Evolutionary conservation across 1,139 yeast genomes (phyloP).

Genomic region (Meyerozyma athensensis): DNA sequence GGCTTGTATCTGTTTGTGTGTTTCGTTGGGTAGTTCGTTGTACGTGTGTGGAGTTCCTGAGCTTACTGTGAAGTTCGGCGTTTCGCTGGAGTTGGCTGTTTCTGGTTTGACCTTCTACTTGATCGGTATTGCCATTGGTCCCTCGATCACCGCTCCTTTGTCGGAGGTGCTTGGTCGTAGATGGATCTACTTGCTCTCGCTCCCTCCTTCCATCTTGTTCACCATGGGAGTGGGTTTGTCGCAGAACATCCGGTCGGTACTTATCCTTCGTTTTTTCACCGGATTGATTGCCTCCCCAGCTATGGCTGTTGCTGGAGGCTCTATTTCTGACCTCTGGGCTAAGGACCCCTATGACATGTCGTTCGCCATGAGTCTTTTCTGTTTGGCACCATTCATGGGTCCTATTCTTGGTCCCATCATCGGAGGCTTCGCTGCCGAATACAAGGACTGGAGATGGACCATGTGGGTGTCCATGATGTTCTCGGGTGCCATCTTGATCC

Average conservation of each 20-base stretch:
- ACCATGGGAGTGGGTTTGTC: constrained; percentile 73
- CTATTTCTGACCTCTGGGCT: constrained; percentile 69
- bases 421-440: constrained; percentile 72
- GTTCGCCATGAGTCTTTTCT: constrained; percentile 65
- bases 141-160: constrained; percentile 71
- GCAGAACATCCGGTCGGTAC: constrained; percentile 49
- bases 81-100: constrained; percentile 55
- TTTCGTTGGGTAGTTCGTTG: constrained; percentile 67
- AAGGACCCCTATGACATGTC: constrained; percentile 54
- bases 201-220: constrained; percentile 68
- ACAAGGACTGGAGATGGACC: constrained; percentile 71
- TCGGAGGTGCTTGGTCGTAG: constrained; percentile 74
- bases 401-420: constrained; percentile 81
- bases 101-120: constrained; percentile 69
- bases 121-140: constrained; percentile 68
- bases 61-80: constrained; percentile 38
- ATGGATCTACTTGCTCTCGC: constrained; percentile 51
- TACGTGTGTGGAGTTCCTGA: constrained; percentile 61
- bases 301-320: constrained; percentile 82
- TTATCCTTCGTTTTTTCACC: constrained; percentile 71
- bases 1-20: constrained; percentile 60
- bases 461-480: constrained; percentile 74
- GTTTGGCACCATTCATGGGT: constrained; percentile 70
- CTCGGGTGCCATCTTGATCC: constrained; percentile 60
- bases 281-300: constrained; percentile 85